Evolutionary conservation across 2,329 filamentous ascomycete species (phyloP).

Genomic region (Hymenoscyphus scutula): DNA sequence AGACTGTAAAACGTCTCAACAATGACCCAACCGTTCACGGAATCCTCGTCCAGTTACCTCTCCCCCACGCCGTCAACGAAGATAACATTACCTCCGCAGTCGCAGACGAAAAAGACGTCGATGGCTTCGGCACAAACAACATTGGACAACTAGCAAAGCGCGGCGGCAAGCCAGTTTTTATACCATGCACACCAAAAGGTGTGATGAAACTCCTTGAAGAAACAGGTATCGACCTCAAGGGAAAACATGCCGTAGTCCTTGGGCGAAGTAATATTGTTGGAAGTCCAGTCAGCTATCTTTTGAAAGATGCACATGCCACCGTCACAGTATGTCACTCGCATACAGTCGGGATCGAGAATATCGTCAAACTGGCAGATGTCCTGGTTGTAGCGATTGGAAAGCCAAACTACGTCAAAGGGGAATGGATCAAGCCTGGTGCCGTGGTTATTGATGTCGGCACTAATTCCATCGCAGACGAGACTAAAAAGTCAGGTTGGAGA

Average conservation of each 20-base stretch:
- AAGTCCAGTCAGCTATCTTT: conserved; percentile 90
- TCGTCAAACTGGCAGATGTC: conserved; percentile 83
- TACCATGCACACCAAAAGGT: conserved; percentile 94
- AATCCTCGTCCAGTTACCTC: conserved; percentile 88
- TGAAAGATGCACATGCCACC: conserved; percentile 94
- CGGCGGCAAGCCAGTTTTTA: conserved; percentile 83
- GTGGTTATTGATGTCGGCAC: conserved; percentile 97
- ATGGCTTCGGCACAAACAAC: conserved; percentile 91
- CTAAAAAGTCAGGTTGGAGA: conserved; percentile 88
- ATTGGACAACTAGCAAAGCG: conserved; percentile 97
- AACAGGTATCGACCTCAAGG: conserved; percentile 75
- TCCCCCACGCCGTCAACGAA: conserved; percentile 88
- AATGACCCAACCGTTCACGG: conserved; percentile 84
- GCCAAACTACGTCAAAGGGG: conserved; percentile 84
- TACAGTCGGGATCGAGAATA: conserved; percentile 68
- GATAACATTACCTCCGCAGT: conserved; percentile 88
- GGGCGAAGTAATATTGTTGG: conserved; percentile 97
- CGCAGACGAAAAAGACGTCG: conserved; percentile 92
- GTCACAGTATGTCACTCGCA: conserved; percentile 95
- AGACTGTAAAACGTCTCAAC: conserved; percentile 79
- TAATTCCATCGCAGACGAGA: conserved; percentile 86
- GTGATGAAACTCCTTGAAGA: conserved; percentile 90
- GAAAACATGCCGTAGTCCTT: conserved; percentile 92
- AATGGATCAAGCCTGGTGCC: conserved; percentile 92
- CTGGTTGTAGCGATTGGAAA: conserved; percentile 89